These are phyloP conservation scores for Secale cereale DNA, from an alignment of 176 grass and related monocot genomes.

Conservation along the genomic window DNA sequence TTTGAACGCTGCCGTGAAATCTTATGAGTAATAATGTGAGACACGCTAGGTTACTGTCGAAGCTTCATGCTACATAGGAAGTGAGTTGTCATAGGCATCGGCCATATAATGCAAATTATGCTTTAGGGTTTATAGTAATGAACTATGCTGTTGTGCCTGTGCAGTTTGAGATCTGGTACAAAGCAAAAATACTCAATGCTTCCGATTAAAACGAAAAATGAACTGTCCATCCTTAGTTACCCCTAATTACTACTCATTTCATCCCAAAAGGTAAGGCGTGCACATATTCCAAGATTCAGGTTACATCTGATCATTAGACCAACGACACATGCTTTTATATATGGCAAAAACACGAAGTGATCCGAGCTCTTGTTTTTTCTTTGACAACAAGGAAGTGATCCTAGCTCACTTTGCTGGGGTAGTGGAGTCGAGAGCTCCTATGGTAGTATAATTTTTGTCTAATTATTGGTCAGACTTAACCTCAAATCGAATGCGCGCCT, in stretches of 20 bases:
- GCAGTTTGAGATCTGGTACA: not conserved
- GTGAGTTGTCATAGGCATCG: not conserved
- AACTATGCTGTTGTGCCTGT: not conserved
- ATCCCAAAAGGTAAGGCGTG: not conserved
- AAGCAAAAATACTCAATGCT: not conserved
- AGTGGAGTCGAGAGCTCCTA: not conserved
- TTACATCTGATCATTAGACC: too few species aligned
- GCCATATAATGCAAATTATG: not conserved
- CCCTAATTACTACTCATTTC: not conserved
- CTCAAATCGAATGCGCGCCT: not conserved
- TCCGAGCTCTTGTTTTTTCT: too few species aligned
- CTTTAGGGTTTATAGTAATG: not conserved
- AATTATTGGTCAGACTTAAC: not conserved
- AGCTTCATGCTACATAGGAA: constrained; percentile 1
- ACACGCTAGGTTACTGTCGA: not conserved
- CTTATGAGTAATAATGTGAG: not conserved
- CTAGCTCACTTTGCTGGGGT: not conserved
- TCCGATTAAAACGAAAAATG: not conserved
- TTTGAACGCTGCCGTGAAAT: not conserved
- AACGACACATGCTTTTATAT: too few species aligned
- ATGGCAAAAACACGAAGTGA: too few species aligned
- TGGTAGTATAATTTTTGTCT: too few species aligned
- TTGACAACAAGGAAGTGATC: too few species aligned
- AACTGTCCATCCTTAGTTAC: not conserved
- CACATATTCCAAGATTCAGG: not conserved